These are phyloP conservation scores for Leucocoprinus birnbaumii DNA, from an alignment of 768 basidiomycete genomes.

Conservation along the genomic window DNA sequence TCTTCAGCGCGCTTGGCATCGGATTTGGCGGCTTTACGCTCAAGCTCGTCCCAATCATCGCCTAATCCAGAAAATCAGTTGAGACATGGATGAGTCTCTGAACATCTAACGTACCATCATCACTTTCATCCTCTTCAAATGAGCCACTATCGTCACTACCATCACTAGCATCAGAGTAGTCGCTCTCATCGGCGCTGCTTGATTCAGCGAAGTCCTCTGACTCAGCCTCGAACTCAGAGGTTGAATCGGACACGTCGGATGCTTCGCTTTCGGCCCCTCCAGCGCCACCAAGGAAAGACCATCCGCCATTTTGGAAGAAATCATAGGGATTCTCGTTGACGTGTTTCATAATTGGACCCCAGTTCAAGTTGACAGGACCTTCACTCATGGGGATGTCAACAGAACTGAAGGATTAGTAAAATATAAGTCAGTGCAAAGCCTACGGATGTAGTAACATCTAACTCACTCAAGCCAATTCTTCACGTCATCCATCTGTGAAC, in stretches of 20 bases:
- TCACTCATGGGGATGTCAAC: conserved; percentile 96
- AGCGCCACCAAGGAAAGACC: conserved; percentile 82
- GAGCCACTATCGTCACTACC: conserved; percentile 66
- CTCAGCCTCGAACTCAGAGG: conserved; percentile 55
- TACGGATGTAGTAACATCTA: background rate
- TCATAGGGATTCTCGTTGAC: conserved; percentile 94
- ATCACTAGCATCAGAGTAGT: conserved; percentile 64
- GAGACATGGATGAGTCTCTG: conserved; percentile 10
- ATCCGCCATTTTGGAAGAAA: conserved; percentile 96
- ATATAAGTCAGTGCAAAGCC: background rate
- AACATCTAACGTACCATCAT: conserved; percentile 45
- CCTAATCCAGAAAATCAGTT: conserved; percentile 36
- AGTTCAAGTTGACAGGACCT: conserved; percentile 95
- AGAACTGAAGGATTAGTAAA: conserved; percentile 53
- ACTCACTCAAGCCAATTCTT: conserved; percentile 98
- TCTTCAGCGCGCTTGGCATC: conserved; percentile 47
- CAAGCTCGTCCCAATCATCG: conserved; percentile 96
- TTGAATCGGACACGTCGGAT: conserved; percentile 44
- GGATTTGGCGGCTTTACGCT: conserved; percentile 84
- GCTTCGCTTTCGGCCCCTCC: conserved; percentile 57
- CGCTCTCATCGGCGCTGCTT: conserved; percentile 59
- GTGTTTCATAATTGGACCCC: conserved; percentile 98
- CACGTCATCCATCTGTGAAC: conserved; percentile 88
- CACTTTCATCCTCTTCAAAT: conserved; percentile 54
- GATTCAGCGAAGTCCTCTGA: conserved; percentile 54